Base-by-base conservation (phyloP, 768 basidiomycete species). In the Obba rivulosa region DNA sequence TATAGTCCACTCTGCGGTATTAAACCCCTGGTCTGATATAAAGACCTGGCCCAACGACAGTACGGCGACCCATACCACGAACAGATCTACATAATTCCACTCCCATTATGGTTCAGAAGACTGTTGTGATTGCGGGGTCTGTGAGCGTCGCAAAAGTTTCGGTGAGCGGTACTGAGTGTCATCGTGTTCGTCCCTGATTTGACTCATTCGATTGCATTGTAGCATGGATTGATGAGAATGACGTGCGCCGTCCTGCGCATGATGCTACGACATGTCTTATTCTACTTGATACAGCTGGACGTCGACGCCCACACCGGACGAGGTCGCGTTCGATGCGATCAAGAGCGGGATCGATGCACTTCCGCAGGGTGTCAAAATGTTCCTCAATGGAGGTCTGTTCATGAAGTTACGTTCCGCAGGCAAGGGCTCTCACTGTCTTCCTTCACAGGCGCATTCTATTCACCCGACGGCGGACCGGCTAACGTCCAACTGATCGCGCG, bases 251-350 rank as follows among this genome's bases (percentile, higher is more conserved):
- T 22, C 11, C 0, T 3, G 23, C 8, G 4, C 24, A 14, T 31
- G 35, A 31, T 22, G 17, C 18, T 8, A 16, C 42, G 28, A 18
- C 41, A 34, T 20, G 10, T 3, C 1, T 28, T 55, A 0, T 24
- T n/a, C n/a, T n/a, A n/a, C 11, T 16, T 25, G 8, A 38, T 17
- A 20, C 41, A 14, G 31, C 13, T 41, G 28, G 3, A 17, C 31
- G 16, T 77, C 73, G 75, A 70, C 56, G 14, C 67, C 73, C 9
- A 60, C 56, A 7, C 70, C 69, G 5, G 82, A 85, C 46, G 80
- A 80, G 44, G 70, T 78, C 31, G 75, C 76, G 9, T 83, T 87
- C 51, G 77, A 72, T 11, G 68, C 79, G 1, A 82, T 86, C 66
- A 80, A 77, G 59, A 70, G 70, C n/a, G 73, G 71, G 3, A 54